Base-by-base conservation (phyloP, 2,329 filamentous ascomycete genomes). In the Phialophora macrospora region DNA sequence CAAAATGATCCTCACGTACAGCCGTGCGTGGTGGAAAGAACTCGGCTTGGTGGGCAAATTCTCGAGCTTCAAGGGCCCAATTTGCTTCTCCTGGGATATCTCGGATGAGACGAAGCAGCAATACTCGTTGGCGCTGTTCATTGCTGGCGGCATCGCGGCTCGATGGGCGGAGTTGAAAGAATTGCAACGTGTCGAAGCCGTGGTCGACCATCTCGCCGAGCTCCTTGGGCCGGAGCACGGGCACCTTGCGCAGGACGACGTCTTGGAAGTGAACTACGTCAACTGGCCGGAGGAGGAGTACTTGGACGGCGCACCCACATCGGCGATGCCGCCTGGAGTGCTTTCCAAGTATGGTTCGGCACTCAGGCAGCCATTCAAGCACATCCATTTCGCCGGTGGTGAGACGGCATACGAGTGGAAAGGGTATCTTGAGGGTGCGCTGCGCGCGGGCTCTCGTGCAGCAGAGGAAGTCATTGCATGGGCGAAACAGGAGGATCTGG, bases 341-440 rank as follows among this genome's bases (percentile, higher is more conserved):
- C 67, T 81, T 4, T 73, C 73, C 3, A 70, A 71, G 1, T 68
- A 75, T 1, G 73, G 74, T 0, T 69, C 76, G 14, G 71, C 71
- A 3, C 66, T 82, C 4, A 70, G 78, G 7, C 71, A 76, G 49
- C 70, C 74, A 0, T 73, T 74, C 59, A 74, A 78, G 6, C 75
- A 81, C 30, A 48, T 85, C 1, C 81, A 85, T 67, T 87, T 85
- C 67, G 83, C 79, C 2, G 84, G 85, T 0, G 85, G 83, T 0
- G 84, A 87, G 75, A 83, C 80, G 0, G 79, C 81, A 0, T 75
- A 71, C 3, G 79, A 82, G 66, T 86, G 84, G 84, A 83, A 82
- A 59, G 84, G 84, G 0, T 85, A 85, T 70, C 85, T 87, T 81
- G 84, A 87, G 65, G 84, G 84, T 1, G 84, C 84, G 0, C 74